These are phyloP conservation scores for Monosporascus sp. DNA, from an alignment of 2,329 filamentous ascomycete species.

Conservation along the genomic window DNA sequence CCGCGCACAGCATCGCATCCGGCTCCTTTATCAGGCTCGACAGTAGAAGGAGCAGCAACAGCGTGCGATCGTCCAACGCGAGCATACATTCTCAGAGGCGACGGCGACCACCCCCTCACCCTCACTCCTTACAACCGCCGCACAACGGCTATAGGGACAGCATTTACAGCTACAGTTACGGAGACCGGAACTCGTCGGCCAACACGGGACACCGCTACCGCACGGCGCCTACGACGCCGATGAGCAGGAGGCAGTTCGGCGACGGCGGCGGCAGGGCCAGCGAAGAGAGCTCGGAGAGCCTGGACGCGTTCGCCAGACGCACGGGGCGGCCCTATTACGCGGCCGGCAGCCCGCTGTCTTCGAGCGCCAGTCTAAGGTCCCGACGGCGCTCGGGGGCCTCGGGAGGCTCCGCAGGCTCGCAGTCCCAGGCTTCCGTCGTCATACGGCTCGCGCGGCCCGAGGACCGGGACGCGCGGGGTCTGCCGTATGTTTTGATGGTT, in stretches of 20 bases:
- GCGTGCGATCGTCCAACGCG: background rate
- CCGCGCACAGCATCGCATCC: conserved; percentile 17
- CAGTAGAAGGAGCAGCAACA: conserved; percentile 6
- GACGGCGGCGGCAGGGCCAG: conserved; percentile 24
- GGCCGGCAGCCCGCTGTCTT: conserved; percentile 29
- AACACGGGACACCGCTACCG: conserved; percentile 41
- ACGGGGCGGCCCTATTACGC: conserved; percentile 34
- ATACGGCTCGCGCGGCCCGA: background rate
- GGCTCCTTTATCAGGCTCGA: conserved; percentile 19
- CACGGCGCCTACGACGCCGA: conserved; percentile 50
- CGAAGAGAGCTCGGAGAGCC: conserved; percentile 25
- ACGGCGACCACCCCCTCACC: background rate
- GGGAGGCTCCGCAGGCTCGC: conserved; percentile 14
- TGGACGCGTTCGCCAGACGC: conserved; percentile 35
- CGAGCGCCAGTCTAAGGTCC: conserved; percentile 35
- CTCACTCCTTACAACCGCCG: background rate
- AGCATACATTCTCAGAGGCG: conserved; percentile 14
- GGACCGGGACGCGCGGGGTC: background rate
- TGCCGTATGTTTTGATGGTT: conserved; percentile 28
- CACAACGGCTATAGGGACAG: conserved; percentile 14
- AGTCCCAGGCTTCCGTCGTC: background rate
- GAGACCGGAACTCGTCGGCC: conserved; percentile 35
- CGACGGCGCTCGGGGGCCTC: conserved; percentile 30
- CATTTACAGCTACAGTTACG: conserved; percentile 10
- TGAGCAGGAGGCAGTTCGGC: conserved; percentile 34